Evolutionary conservation across 352 stramenopile genomes (phyloP).

Genomic region (Phytophthora melonis): DNA sequence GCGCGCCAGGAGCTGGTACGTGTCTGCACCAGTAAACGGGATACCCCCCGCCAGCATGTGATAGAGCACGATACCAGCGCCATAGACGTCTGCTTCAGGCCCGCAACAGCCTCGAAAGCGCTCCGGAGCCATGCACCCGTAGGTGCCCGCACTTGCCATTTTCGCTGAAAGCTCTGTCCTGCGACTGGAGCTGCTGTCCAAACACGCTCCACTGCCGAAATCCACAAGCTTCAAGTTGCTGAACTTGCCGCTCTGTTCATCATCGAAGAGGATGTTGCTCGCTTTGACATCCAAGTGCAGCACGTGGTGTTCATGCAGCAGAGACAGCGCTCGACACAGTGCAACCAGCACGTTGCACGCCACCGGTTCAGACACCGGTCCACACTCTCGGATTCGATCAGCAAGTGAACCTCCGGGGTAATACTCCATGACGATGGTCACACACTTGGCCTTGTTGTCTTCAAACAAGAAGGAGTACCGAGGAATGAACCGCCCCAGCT

Average conservation of each 20-base stretch:
- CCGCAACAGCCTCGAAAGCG: slow-evolving; percentile 62
- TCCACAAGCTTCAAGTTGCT: slow-evolving; percentile 73
- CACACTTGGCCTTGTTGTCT: slow-evolving; percentile 49
- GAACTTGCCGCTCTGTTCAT: slow-evolving; percentile 42
- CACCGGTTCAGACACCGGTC: slow-evolving; percentile 43
- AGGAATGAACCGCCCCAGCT: slow-evolving; percentile 54
- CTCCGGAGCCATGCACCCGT: slow-evolving; percentile 74
- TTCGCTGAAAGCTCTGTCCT: slow-evolving; percentile 13
- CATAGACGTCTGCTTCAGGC: slow-evolving; percentile 68
- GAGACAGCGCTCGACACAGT: slow-evolving; percentile 56
- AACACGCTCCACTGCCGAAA: slow-evolving; percentile 59
- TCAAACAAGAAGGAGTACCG: slow-evolving; percentile 73
- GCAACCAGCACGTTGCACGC: slow-evolving; percentile 51
- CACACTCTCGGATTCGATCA: slow-evolving; percentile 51
- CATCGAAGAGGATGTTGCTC: slow-evolving; percentile 73
- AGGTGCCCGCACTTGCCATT: slow-evolving; percentile 45
- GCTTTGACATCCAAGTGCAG: slow-evolving; percentile 76
- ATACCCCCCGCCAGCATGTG: slow-evolving; percentile 67
- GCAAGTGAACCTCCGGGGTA: slow-evolving; percentile 64
- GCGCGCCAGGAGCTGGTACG: slow-evolving; percentile 65
- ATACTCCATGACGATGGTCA: slow-evolving; percentile 75
- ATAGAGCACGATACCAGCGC: slow-evolving; percentile 66
- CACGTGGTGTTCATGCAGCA: slow-evolving; percentile 62
- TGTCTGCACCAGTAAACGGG: slow-evolving; percentile 53
- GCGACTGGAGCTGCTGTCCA: slow-evolving; percentile 13